A percentile compares a stretch with the other conserved stretches of the same genome.
phyloP scores from a whole-genome alignment of 176 grass and related monocot genomes.

The Bromus sterilis region DNA sequence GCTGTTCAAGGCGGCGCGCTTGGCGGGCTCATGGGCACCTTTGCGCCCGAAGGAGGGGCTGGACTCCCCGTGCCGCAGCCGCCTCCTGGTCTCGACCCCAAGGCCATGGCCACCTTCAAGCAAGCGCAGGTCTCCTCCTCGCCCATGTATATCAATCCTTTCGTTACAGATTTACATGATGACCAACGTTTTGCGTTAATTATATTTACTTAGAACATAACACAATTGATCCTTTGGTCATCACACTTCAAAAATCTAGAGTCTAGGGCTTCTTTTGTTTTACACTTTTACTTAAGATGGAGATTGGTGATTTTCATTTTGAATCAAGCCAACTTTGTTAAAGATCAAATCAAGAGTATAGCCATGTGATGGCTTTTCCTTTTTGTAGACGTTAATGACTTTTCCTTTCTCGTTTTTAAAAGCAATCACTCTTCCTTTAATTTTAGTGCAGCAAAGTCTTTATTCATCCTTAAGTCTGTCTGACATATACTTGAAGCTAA shows the following conservation, averaged over 20 bases:
- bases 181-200: not conserved
- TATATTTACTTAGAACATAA: not conserved
- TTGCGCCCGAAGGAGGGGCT: slow-evolving; percentile 39
- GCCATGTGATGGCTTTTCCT: slow-evolving; percentile 14
- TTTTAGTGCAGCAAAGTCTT: not conserved
- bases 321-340: slow-evolving; percentile 22
- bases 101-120: slow-evolving; percentile 55
- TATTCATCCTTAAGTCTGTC: not conserved
- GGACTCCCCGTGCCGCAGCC: slow-evolving; percentile 28
- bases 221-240: not conserved
- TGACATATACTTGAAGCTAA: not conserved
- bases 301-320: not conserved
- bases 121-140: slow-evolving; percentile 55
- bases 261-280: not conserved
- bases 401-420: not conserved
- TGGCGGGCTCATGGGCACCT: slow-evolving; percentile 75
- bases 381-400: not conserved
- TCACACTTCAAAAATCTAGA: not conserved
- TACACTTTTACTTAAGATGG: not conserved
- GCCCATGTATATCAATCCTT: not conserved
- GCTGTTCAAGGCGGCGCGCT: slow-evolving; percentile 76
- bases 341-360: slow-evolving; percentile 18
- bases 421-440: slow-evolving; percentile 7
- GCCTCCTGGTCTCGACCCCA: slow-evolving; percentile 39
- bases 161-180: not conserved